Conservation (phyloP, 495 filamentous ascomycete species). For the Aspergillus leporis region DNA sequence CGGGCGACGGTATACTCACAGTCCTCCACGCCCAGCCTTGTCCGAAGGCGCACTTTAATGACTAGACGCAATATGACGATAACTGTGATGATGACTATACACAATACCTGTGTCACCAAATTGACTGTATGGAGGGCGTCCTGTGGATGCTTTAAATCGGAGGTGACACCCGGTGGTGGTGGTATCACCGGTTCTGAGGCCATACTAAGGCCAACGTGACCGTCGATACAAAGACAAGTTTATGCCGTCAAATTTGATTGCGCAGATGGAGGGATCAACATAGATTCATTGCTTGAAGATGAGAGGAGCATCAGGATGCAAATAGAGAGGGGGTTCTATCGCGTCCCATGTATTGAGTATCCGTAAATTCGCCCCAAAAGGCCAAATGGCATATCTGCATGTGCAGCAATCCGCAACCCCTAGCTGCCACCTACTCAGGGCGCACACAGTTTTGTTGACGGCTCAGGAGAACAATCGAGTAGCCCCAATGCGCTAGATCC, state of each 20-base stretch:
- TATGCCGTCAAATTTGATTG: background rate
- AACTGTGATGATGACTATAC: constrained; percentile 10
- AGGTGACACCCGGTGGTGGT: constrained; percentile 5
- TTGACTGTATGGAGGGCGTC: constrained; percentile 15
- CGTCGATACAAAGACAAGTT: background rate
- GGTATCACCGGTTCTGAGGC: background rate
- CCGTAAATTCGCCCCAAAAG: background rate
- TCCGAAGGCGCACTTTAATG: background rate
- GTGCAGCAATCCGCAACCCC: background rate
- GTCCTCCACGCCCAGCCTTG: constrained; percentile 1
- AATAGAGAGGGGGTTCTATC: no score
- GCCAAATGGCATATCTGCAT: background rate
- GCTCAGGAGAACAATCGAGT: background rate
- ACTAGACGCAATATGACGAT: constrained; percentile 5
- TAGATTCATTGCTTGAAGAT: no score
- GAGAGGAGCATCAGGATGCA: no score
- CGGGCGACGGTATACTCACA: constrained; percentile 2
- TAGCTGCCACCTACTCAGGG: no score
- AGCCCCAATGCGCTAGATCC: background rate
- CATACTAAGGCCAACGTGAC: background rate
- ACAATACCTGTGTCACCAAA: constrained; percentile 9
- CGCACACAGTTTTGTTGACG: background rate
- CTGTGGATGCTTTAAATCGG: constrained; percentile 4
- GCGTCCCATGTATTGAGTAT: no score
- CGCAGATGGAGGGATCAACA: background rate